Conservation (phyloP, 2,329 filamentous ascomycete species). For the Alternaria sp. region DNA sequence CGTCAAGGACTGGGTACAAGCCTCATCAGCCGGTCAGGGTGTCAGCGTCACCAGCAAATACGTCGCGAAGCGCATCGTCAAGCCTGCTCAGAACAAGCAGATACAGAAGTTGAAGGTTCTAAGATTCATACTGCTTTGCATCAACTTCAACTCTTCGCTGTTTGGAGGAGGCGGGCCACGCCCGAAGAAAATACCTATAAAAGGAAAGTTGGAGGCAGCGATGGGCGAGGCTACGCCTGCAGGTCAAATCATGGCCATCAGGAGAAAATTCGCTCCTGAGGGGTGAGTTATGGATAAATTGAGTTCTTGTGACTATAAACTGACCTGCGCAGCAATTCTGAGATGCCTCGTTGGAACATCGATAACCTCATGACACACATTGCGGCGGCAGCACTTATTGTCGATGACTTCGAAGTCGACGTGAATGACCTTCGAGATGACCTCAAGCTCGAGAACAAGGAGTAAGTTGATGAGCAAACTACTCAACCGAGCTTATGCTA, state of each 20-base stretch:
- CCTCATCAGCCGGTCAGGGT: slow-evolving; percentile 65
- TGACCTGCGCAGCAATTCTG: slow-evolving; percentile 45
- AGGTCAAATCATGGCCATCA: slow-evolving; percentile 47
- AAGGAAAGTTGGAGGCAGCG: slow-evolving; percentile 72
- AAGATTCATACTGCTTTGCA: slow-evolving; percentile 58
- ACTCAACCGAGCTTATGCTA: slow-evolving; percentile 15
- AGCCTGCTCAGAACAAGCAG: slow-evolving; percentile 63
- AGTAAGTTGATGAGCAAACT: slow-evolving; percentile 49
- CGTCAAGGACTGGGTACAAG: slow-evolving; percentile 77
- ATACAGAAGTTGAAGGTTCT: slow-evolving; percentile 58
- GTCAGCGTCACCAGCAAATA: slow-evolving; percentile 68
- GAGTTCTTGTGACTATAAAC: background rate
- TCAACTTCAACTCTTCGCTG: slow-evolving; percentile 58
- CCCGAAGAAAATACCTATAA: slow-evolving; percentile 63
- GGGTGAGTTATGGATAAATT: slow-evolving; percentile 27
- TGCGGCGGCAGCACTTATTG: slow-evolving; percentile 73
- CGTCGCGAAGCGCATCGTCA: slow-evolving; percentile 70
- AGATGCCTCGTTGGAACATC: slow-evolving; percentile 74
- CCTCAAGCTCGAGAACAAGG: slow-evolving; percentile 73
- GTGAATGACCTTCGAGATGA: slow-evolving; percentile 75
- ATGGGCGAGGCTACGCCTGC: slow-evolving; percentile 55
- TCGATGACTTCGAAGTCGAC: slow-evolving; percentile 78
- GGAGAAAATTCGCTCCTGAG: slow-evolving; percentile 68
- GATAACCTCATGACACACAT: slow-evolving; percentile 78
- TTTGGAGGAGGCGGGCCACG: slow-evolving; percentile 44